Evolutionary conservation across 1,284 basidiomycete species (phyloP).

Genomic region (Earliella scabrosa): DNA sequence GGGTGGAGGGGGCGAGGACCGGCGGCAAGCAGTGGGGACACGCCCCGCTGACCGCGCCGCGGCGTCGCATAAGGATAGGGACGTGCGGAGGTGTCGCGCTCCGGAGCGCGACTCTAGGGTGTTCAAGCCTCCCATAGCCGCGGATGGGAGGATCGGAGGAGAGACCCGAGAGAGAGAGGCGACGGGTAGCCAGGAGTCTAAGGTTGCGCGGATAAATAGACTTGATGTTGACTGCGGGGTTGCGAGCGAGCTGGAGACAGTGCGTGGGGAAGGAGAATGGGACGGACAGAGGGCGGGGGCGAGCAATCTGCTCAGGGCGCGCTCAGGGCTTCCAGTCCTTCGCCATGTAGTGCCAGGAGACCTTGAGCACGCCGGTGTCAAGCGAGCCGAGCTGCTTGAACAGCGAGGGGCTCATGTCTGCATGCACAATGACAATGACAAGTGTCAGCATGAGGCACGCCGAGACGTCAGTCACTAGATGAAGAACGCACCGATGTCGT

Average conservation of each 20-base stretch:
- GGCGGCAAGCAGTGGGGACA: too few relatives aligned
- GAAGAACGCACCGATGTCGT: conserved; percentile 39
- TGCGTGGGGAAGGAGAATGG: neutral
- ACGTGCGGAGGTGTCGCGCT: conserved; percentile 10
- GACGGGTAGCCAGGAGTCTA: neutral
- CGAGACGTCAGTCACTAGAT: neutral
- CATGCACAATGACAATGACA: conserved; percentile 1
- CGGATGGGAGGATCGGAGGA: conserved; percentile 16
- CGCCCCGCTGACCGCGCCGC: neutral
- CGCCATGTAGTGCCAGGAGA: conserved; percentile 36
- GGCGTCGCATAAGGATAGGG: conserved; percentile 1
- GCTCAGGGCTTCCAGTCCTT: conserved; percentile 24
- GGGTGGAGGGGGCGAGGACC: too few relatives aligned
- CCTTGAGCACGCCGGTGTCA: conserved; percentile 33
- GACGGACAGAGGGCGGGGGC: neutral
- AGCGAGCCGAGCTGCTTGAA: conserved; percentile 34
- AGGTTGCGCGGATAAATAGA: conserved; percentile 18
- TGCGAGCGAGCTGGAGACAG: neutral
- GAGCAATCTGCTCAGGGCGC: neutral
- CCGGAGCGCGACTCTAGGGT: conserved; percentile 15
- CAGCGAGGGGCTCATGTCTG: conserved; percentile 36
- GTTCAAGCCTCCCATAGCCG: conserved; percentile 19
- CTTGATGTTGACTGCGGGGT: conserved; percentile 14
- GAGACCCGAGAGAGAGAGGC: conserved; percentile 1
- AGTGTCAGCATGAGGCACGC: neutral